A percentile compares a stretch with the other conserved stretches of the same genome.
Conservation (phyloP, 495 filamentous ascomycete species). For the Hypoxylon cercidicola region DNA sequence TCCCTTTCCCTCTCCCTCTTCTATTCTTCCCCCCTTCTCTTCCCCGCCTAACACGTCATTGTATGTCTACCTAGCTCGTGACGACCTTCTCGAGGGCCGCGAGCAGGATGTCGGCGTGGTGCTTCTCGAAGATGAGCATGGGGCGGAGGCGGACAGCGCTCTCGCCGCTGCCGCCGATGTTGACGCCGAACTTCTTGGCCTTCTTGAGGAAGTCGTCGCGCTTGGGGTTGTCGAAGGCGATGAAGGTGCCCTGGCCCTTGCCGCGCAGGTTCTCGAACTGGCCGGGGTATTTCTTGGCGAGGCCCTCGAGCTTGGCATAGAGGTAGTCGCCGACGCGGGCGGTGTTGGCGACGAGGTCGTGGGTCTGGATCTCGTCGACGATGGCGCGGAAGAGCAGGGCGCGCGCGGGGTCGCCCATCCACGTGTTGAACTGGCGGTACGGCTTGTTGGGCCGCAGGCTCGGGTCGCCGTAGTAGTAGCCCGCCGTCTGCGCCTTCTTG, state of each 20-base stretch:
- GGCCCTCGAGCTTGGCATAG: slow-evolving; percentile 72
- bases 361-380: slow-evolving; percentile 84
- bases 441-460: slow-evolving; percentile 95
- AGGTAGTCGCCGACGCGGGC: slow-evolving; percentile 86
- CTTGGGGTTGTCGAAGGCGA: slow-evolving; percentile 91
- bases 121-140: slow-evolving; percentile 96
- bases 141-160: slow-evolving; percentile 86
- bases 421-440: slow-evolving; percentile 99
- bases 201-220: slow-evolving; percentile 85
- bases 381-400: slow-evolving; percentile 93
- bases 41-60: too few species aligned
- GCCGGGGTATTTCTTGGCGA: slow-evolving; percentile 79
- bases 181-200: slow-evolving; percentile 86
- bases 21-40: too few species aligned
- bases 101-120: slow-evolving; percentile 75
- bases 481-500: slow-evolving; percentile 98
- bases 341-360: slow-evolving; percentile 84
- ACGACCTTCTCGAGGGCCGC: slow-evolving; percentile 78
- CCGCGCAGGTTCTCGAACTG: slow-evolving; percentile 91
- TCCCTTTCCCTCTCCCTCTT: background rate
- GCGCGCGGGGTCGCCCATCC: slow-evolving; percentile 97
- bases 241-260: slow-evolving; percentile 95
- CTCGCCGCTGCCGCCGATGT: slow-evolving; percentile 90
- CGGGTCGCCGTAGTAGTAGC: slow-evolving; percentile 93
- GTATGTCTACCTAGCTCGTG: slow-evolving; percentile 25